These are phyloP conservation scores for Boechera divaricarpa DNA, from an alignment of 345 rosid species.

Conservation along the genomic window DNA sequence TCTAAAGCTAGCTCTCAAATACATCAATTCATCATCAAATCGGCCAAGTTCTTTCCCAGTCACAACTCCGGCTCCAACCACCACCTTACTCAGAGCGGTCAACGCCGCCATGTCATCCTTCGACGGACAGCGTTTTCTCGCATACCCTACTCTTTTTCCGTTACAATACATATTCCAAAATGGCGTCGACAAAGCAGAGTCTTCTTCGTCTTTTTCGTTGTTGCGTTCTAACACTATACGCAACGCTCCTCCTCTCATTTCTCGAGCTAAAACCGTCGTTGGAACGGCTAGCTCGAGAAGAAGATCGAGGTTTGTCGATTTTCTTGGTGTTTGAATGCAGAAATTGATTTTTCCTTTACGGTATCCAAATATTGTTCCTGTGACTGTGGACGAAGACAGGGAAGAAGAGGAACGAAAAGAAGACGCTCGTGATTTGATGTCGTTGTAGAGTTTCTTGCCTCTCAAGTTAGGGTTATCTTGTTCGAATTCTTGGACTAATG, in stretches of 20 bases:
- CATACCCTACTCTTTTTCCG: slow-evolving; percentile 74
- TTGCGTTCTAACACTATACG: slow-evolving; percentile 64
- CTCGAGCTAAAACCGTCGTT: slow-evolving; percentile 60
- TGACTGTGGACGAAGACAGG: slow-evolving; percentile 49
- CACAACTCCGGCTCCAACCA: slow-evolving; percentile 65
- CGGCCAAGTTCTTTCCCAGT: slow-evolving; percentile 51
- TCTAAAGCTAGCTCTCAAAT: slow-evolving; percentile 65
- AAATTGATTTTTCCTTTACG: slow-evolving; percentile 65
- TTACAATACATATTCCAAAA: slow-evolving; percentile 72
- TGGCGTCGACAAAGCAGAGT: slow-evolving; percentile 36
- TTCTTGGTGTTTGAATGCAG: slow-evolving; percentile 61
- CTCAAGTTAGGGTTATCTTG: slow-evolving; percentile 38
- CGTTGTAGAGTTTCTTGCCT: slow-evolving; percentile 37
- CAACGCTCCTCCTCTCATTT: slow-evolving; percentile 68
- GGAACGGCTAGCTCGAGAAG: slow-evolving; percentile 67
- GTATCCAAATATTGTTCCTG: slow-evolving; percentile 70
- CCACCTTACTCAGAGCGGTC: slow-evolving; percentile 55
- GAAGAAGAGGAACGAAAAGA: slow-evolving; percentile 44
- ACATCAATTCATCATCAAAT: slow-evolving; percentile 61
- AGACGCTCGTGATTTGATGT: slow-evolving; percentile 37
- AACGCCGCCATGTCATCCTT: slow-evolving; percentile 57
- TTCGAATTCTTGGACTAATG: slow-evolving; percentile 42
- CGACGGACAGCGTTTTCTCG: slow-evolving; percentile 55
- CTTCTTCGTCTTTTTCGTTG: neutral
- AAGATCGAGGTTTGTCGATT: slow-evolving; percentile 51